Evolutionary conservation across 2,329 filamentous ascomycete species (phyloP).

Genomic region (Cercospora berteroae): DNA sequence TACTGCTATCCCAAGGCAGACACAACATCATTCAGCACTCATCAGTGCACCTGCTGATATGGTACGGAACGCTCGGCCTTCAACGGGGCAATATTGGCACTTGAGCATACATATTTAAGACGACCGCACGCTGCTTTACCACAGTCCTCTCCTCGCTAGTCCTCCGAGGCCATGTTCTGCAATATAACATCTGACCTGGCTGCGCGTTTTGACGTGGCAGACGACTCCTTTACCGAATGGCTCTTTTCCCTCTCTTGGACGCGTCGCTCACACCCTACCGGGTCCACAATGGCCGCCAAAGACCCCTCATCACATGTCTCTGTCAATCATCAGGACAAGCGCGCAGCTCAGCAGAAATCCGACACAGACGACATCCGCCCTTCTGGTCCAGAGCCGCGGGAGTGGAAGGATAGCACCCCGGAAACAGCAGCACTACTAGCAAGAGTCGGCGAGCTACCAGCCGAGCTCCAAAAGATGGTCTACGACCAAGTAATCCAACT

Average conservation of each 20-base stretch:
- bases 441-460: neutral
- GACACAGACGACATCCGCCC: neutral
- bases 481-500: neutral
- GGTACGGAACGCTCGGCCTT: neutral
- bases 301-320: neutral
- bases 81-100: neutral
- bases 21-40: neutral
- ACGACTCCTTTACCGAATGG: neutral
- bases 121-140: neutral
- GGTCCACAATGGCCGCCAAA: neutral
- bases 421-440: neutral
- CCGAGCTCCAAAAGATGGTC: neutral
- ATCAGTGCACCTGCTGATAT: neutral
- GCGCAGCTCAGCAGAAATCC: neutral
- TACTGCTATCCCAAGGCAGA: neutral
- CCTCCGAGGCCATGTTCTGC: neutral
- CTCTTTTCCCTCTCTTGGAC: neutral
- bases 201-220: no score
- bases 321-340: neutral
- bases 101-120: neutral
- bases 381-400: neutral
- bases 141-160: neutral
- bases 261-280: neutral
- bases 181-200: neutral
- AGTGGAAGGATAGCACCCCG: neutral